A percentile compares a stretch with the other conserved stretches of the same genome.
phyloP scores from a whole-genome alignment of 495 filamentous ascomycete genomes.

The Daldinia loculata region DNA sequence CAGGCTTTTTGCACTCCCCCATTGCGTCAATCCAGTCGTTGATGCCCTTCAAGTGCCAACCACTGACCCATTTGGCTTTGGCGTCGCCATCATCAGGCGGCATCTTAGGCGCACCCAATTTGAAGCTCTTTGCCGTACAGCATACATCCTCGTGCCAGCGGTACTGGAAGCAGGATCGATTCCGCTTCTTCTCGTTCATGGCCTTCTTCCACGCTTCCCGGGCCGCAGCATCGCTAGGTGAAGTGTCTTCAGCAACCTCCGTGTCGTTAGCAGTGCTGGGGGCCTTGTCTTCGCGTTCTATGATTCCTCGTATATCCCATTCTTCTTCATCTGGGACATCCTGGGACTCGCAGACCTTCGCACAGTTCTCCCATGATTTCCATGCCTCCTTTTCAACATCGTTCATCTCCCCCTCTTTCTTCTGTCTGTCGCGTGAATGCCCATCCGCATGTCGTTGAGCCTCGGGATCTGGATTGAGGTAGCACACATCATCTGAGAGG shows the following conservation, averaged over 20 bases:
- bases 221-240: slow-evolving; percentile 68
- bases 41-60: slow-evolving; percentile 49
- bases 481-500: slow-evolving; percentile 51
- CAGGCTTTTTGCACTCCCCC: slow-evolving; percentile 46
- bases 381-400: slow-evolving; percentile 49
- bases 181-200: slow-evolving; percentile 42
- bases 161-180: slow-evolving; percentile 48
- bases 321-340: slow-evolving; percentile 45
- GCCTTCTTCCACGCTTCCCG: slow-evolving; percentile 35
- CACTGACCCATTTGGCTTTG: slow-evolving; percentile 44
- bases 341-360: slow-evolving; percentile 52
- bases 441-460: slow-evolving; percentile 37
- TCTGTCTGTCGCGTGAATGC: slow-evolving; percentile 37
- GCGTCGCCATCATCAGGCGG: slow-evolving; percentile 28
- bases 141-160: slow-evolving; percentile 49
- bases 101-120: slow-evolving; percentile 45
- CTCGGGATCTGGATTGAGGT: slow-evolving; percentile 46
- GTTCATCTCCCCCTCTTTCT: slow-evolving; percentile 49
- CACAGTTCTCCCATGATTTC: slow-evolving; percentile 52
- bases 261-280: slow-evolving; percentile 40
- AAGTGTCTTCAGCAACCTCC: slow-evolving; percentile 66
- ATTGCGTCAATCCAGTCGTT: slow-evolving; percentile 49
- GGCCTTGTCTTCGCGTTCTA: slow-evolving; percentile 22
- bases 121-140: slow-evolving; percentile 49
- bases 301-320: slow-evolving; percentile 16